Base-by-base conservation (phyloP, 305 asterid species). In the Fraxinus velutina region DNA sequence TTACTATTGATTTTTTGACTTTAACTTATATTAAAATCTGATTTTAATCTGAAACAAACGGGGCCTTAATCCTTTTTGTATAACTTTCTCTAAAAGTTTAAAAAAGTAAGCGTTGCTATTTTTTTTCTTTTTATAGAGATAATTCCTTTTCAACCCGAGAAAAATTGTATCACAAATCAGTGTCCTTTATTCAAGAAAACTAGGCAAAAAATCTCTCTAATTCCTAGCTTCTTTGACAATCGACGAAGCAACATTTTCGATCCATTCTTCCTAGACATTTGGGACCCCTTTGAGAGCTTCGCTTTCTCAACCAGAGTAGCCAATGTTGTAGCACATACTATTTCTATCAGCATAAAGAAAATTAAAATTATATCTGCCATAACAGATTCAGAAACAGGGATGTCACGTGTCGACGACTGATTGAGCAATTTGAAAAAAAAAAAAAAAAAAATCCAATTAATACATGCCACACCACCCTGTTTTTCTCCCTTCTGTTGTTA, bases 211-310 rank as follows among this genome's bases (percentile, higher is more conserved):
- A 82, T 82, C 76, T 70, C 77, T 52, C 34, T 83, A 44, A 78
- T 78, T 78, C 82, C 76, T 7, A 83, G 83, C 62, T 73, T 79
- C 30, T 74, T 79, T 37, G 79, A 79, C 70, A 75, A 75, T 79
- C 76, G 80, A 13, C 22, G 77, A 33, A 73, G 82, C 72, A 78
- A 57, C 22, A 8, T 78, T 6, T 78, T 72, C 55, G 80, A 83
- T n/a, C 82, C 82, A 13, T 82, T 72, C 4, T 78, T 79, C 1
- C 32, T 79, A 0, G 70, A 83, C 21, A 13, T 76, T 13, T 81
- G 83, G 83, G 87, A 84, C 30, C 83, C 85, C 0, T 78, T 86
- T 8, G 71, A 75, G 62, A 83, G 78, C 33, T 55, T 86, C 68
- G 75, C 79, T 19, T 21, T 36, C 73, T 21, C 79, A n/a, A 74